Percentiles rank a stretch among this genome's conserved stretches.
Evolutionary conservation across 2,329 filamentous ascomycete genomes (phyloP).

Genomic region (Drechslerella stenobrocha): DNA sequence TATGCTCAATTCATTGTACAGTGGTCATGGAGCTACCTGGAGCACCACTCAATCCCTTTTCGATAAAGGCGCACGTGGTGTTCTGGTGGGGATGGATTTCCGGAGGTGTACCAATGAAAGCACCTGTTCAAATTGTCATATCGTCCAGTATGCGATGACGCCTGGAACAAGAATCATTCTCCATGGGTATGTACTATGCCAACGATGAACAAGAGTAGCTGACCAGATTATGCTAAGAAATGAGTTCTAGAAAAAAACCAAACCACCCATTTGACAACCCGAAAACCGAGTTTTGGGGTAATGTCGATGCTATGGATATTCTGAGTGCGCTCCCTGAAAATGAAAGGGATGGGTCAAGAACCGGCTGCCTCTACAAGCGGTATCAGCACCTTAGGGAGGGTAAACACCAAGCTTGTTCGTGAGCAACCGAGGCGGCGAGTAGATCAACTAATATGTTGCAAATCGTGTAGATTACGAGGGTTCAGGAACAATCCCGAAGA

Average conservation of each 20-base stretch:
- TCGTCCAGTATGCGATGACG: background rate
- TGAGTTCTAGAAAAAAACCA: conserved; percentile 7
- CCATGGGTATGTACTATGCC: conserved; percentile 22
- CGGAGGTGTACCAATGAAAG: background rate
- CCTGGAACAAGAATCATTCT: conserved; percentile 11
- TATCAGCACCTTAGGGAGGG: conserved; percentile 10
- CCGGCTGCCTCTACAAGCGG: conserved; percentile 11
- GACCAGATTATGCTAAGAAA: conserved; percentile 3
- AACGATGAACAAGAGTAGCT: background rate
- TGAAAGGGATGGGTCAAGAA: conserved; percentile 8
- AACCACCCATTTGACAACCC: conserved; percentile 27
- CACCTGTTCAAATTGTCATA: background rate
- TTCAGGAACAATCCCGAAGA: background rate
- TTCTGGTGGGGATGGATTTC: conserved; percentile 18
- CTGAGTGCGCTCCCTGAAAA: background rate
- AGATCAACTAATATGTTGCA: too few species aligned
- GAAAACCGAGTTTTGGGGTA: conserved; percentile 20
- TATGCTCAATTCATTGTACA: conserved; percentile 8
- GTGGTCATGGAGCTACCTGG: conserved; percentile 17
- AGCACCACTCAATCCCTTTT: conserved; percentile 9
- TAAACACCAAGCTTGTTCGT: too few species aligned
- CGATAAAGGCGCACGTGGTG: conserved; percentile 16
- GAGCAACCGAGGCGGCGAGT: too few species aligned
- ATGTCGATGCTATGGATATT: background rate
- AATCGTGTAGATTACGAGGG: conserved; percentile 4